Base-by-base conservation (phyloP, 2,329 filamentous ascomycete genomes). In the Cladosporium sp. region DNA sequence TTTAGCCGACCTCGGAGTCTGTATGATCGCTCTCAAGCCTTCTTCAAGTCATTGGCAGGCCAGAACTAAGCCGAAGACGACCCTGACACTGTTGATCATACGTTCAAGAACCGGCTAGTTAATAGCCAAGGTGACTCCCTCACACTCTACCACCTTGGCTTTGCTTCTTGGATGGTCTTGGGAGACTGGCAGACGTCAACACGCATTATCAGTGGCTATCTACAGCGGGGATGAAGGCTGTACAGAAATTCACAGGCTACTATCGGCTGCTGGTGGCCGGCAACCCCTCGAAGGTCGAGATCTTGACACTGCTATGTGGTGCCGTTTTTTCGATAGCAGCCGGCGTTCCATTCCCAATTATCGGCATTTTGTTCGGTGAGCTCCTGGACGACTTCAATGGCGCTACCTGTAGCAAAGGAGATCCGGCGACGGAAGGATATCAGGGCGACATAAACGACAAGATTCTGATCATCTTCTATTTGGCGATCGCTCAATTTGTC, bases 291-390 rank as follows among this genome's bases (percentile, higher is more conserved):
- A 43, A 48, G 18, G 20, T 52, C 32, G 54, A 56, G 22, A 12
- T 69, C 13, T 63, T 67, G 56, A 63, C 55, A 40, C 58, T 76
- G 24, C 51, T 69, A 42, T 60, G 64, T 43, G 76, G 74, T 43
- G 56, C 64, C 50, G 40, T 77, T 20, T 69, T 71, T 24, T 75
- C 80, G 47, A 77, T 79, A 40, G 79, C 74, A 20, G 76, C 81
- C n/a, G 82, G 82, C 41, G 73, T 81, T 3, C 82, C 82, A 0
- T 82, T 84, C 51, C 82, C 82, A 12, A 69, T 85, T 17, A 78
- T 85, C 60, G 82, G 79, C 47, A 80, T 85, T 53, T 70, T 85
- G 47, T 85, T 85, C 58, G 80, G 82, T 50, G 71, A 83, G 64
- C 75, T 85, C 5, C 73, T 85, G 54, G 80, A 85, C 61, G 72